phyloP scores from a whole-genome alignment of 2,329 filamentous ascomycete species.

The Ceratocystis papillata region DNA sequence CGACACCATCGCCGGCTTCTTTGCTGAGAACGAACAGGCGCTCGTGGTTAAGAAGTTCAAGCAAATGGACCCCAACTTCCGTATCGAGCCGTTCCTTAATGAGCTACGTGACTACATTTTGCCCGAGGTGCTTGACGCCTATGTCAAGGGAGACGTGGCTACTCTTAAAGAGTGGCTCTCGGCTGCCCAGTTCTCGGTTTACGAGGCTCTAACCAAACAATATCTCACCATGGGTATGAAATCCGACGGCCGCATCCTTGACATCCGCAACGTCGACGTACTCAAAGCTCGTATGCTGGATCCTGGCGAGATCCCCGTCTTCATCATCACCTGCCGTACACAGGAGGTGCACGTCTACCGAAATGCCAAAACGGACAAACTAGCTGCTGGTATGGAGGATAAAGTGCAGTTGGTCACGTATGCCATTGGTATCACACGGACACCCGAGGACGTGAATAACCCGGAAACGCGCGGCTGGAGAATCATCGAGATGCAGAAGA shows the following conservation, averaged over 20 bases:
- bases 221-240: slow-evolving; percentile 89
- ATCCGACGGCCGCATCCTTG: slow-evolving; percentile 86
- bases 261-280: slow-evolving; percentile 90
- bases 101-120: slow-evolving; percentile 97
- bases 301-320: slow-evolving; percentile 81
- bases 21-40: slow-evolving; percentile 95
- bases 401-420: slow-evolving; percentile 98
- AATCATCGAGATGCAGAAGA: slow-evolving; percentile 97
- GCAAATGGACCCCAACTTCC: slow-evolving; percentile 88
- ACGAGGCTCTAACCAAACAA: slow-evolving; percentile 92
- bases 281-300: slow-evolving; percentile 69
- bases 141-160: slow-evolving; percentile 89
- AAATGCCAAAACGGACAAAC: slow-evolving; percentile 76
- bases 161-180: slow-evolving; percentile 91
- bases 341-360: slow-evolving; percentile 97
- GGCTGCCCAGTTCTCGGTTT: slow-evolving; percentile 91
- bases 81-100: slow-evolving; percentile 85
- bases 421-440: slow-evolving; percentile 86
- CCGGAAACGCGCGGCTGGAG: slow-evolving; percentile 95
- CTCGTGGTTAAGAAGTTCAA: slow-evolving; percentile 97
- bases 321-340: slow-evolving; percentile 91
- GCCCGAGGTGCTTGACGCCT: slow-evolving; percentile 92
- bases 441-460: slow-evolving; percentile 92
- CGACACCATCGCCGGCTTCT: slow-evolving; percentile 86
- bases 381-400: slow-evolving; percentile 96